These are phyloP conservation scores for Ottelia alismoides DNA, from an alignment of 106 monocot genomes.

Conservation along the genomic window DNA sequence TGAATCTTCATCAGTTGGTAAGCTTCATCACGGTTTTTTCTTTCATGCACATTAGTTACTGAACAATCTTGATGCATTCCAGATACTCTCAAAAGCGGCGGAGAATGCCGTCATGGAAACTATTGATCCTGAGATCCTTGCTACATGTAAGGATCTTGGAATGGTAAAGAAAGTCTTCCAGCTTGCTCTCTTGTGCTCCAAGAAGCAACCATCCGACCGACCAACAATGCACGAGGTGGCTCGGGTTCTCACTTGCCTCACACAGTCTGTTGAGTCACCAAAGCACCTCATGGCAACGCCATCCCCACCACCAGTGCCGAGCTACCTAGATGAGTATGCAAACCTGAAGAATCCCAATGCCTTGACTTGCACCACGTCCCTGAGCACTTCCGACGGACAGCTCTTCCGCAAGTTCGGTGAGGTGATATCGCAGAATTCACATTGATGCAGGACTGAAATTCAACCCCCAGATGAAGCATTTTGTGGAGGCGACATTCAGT, in stretches of 20 bases:
- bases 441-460: too few species aligned
- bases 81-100: slow-evolving; percentile 68
- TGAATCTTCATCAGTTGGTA: slow-evolving; percentile 89
- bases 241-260: slow-evolving; percentile 45
- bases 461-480: too few species aligned
- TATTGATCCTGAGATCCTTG: slow-evolving; percentile 48
- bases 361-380: slow-evolving; percentile 29
- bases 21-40: neutral
- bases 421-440: slow-evolving; percentile 80
- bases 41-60: too few species aligned
- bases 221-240: slow-evolving; percentile 90
- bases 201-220: slow-evolving; percentile 76
- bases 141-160: slow-evolving; percentile 54
- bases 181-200: slow-evolving; percentile 78
- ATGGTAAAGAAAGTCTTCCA: slow-evolving; percentile 79
- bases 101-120: slow-evolving; percentile 86
- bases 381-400: slow-evolving; percentile 64
- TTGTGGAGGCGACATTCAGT: too few species aligned
- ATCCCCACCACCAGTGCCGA: too few species aligned
- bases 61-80: neutral
- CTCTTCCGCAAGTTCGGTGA: slow-evolving; percentile 78
- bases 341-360: too few species aligned
- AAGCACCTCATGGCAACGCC: slow-evolving; percentile 17
- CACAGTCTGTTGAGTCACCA: slow-evolving; percentile 13
- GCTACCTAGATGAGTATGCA: slow-evolving; percentile 49